Percentiles rank a stretch among this genome's conserved stretches.
Evolutionary conservation across 208 protist genomes (phyloP).

Genomic region (Trypanosoma lewisi): DNA sequence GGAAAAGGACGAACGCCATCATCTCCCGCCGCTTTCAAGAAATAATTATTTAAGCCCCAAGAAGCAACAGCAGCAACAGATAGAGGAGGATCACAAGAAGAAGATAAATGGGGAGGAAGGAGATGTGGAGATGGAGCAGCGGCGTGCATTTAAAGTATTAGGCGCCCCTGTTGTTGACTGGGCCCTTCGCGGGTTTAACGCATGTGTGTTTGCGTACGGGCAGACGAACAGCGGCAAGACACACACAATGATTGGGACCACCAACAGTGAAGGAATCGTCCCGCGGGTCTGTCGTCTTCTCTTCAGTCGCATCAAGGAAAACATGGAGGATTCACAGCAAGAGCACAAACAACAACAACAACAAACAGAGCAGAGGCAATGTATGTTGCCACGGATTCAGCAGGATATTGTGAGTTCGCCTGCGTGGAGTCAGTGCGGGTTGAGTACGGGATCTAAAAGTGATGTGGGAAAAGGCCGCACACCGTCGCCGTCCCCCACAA

Average conservation of each 20-base stretch:
- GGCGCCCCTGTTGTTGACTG: slow-evolving; percentile 46
- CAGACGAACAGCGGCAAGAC: slow-evolving; percentile 92
- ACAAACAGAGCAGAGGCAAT: no score
- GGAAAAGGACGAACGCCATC: no score
- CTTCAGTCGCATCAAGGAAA: slow-evolving; percentile 35
- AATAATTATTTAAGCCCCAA: no score
- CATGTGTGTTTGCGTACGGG: slow-evolving; percentile 90
- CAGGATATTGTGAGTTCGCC: background rate
- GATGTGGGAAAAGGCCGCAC: background rate
- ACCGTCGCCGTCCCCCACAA: background rate
- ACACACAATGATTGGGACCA: slow-evolving; percentile 90
- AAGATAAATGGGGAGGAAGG: slow-evolving; percentile 22
- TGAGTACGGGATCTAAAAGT: background rate
- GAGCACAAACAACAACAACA: no score
- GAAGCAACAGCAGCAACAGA: no score
- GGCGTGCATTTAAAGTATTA: slow-evolving; percentile 41
- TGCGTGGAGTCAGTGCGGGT: background rate
- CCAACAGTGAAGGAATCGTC: slow-evolving; percentile 69
- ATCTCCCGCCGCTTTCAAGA: no score
- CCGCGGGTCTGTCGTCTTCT: slow-evolving; percentile 62
- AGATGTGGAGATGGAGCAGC: slow-evolving; percentile 56
- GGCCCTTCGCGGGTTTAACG: slow-evolving; percentile 65
- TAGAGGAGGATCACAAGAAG: background rate
- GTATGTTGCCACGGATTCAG: background rate
- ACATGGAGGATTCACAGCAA: background rate